These are phyloP conservation scores for Termitomyces sp. DNA, from an alignment of 1,284 basidiomycete species.

Conservation along the genomic window DNA sequence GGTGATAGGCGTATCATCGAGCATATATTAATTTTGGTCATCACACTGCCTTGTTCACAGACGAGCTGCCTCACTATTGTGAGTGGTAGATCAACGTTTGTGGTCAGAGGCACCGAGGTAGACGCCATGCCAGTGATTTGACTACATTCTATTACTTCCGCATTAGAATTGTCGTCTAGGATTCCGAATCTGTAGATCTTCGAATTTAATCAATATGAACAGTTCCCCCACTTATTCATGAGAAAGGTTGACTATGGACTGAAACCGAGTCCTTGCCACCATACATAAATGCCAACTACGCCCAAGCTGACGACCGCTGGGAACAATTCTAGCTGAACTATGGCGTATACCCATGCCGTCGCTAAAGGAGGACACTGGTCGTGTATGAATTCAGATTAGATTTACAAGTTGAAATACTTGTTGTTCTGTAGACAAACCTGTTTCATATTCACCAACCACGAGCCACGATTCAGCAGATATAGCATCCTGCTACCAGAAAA, in stretches of 20 bases:
- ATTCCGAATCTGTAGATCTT: not conserved
- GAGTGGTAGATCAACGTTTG: not conserved
- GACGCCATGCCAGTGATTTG: not conserved
- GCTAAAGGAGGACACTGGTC: constrained; percentile 65
- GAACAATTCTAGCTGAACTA: constrained; percentile 61
- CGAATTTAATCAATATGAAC: not conserved
- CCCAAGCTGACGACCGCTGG: constrained; percentile 57
- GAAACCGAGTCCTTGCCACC: constrained; percentile 54
- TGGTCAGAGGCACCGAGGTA: not conserved
- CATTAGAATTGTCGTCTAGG: not conserved
- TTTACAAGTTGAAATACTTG: not conserved
- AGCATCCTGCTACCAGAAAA: constrained; percentile 58
- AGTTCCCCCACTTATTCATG: not conserved
- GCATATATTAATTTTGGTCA: constrained; percentile 43
- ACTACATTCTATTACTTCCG: constrained; percentile 1
- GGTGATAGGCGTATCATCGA: constrained; percentile 76
- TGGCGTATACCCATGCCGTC: constrained; percentile 69
- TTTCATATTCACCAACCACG: constrained; percentile 63
- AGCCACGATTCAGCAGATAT: constrained; percentile 62
- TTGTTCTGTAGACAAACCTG: constrained; percentile 45
- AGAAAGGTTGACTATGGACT: constrained; percentile 18
- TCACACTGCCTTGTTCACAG: not conserved
- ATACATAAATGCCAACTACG: constrained; percentile 49
- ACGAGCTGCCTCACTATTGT: not conserved
- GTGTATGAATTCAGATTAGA: not conserved